phyloP scores from a whole-genome alignment of 768 basidiomycete genomes.

The Tricholoma saponaceum region DNA sequence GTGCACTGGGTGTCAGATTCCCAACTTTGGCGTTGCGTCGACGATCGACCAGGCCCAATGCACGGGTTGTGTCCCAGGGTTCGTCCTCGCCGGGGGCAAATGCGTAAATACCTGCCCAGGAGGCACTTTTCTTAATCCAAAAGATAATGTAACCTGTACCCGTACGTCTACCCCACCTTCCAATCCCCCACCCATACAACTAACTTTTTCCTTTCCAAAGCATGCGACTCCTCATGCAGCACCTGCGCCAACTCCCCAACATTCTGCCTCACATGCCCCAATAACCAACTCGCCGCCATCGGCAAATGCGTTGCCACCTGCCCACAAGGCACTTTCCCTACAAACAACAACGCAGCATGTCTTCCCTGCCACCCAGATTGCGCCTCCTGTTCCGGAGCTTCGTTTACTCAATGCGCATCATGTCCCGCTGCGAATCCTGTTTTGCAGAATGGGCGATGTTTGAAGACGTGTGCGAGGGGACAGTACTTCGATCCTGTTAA shows the following conservation, averaged over 20 bases:
- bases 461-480: slow-evolving; percentile 65
- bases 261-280: slow-evolving; percentile 71
- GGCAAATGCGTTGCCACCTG: slow-evolving; percentile 75
- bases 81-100: slow-evolving; percentile 61
- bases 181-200: too few species aligned
- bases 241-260: slow-evolving; percentile 65
- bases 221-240: slow-evolving; percentile 53
- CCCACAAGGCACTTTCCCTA: slow-evolving; percentile 47
- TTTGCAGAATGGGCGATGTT: slow-evolving; percentile 69
- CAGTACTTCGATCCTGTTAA: slow-evolving; percentile 64
- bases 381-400: slow-evolving; percentile 68
- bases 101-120: slow-evolving; percentile 71
- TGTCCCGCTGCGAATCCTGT: slow-evolving; percentile 73
- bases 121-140: slow-evolving; percentile 67
- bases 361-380: slow-evolving; percentile 82
- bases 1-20: slow-evolving; percentile 74
- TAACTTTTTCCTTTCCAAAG: slow-evolving; percentile 19
- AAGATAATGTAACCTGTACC: slow-evolving; percentile 71
- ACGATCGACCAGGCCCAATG: slow-evolving; percentile 65
- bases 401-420: too few species aligned
- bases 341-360: slow-evolving; percentile 22
- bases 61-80: slow-evolving; percentile 75
- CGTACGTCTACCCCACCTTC: slow-evolving; percentile 40
- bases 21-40: slow-evolving; percentile 67
- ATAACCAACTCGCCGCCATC: slow-evolving; percentile 59